Evolutionary conservation across 768 basidiomycete genomes (phyloP), one percentile per base, ranked within the genome.

Genomic region (Phallus indusiatus): DNA sequence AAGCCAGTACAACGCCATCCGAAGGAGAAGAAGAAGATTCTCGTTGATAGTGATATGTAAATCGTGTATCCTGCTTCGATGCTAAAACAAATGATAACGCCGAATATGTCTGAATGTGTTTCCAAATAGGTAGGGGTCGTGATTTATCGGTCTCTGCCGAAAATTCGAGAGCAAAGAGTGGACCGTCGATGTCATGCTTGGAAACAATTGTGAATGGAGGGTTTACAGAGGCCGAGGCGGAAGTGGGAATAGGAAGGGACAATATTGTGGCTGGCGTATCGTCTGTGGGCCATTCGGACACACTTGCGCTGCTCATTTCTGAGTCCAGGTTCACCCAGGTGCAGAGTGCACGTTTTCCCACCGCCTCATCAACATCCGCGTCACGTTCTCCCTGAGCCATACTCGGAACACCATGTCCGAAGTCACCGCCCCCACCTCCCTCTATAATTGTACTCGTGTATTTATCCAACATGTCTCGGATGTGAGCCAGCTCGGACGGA

Each of bases 61-160:
- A 93, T 18, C 91, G 83, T 0, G 88, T 84, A 69, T 97, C 92
- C 28, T 82, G 84, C 68, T 97, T 97, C 12, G 90, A 92, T 9
- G 92, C 92, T 53, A 99, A 76, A 46, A 99, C 95, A 68, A 97
- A 99, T 0, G 92, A 81, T 22, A 99, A 79, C 0, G 94, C 95
- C 18, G 88, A 84, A 70, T 83, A 94, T 0, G 95, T 97, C n/a
- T 83, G 77, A 4, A 73, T 72, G 69, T 99, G 95, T 54, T 66
- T 75, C 93, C 90, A 95, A 18, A 5, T 42, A 4, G 28, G 21
- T 42, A 10, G n/a, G n/a, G n/a, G n/a, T n/a, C n/a, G n/a, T 42
- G 12, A n/a, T n/a, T 3, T 42, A 33, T 60, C 61, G 7, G 78
- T 73, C 59, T 64, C 54, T 3, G 61, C 62, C 18, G 63, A 50